Evolutionary conservation across 768 basidiomycete species (phyloP), one percentile per base, ranked within the genome.

Genomic region (Macrolepiota albuminosa): DNA sequence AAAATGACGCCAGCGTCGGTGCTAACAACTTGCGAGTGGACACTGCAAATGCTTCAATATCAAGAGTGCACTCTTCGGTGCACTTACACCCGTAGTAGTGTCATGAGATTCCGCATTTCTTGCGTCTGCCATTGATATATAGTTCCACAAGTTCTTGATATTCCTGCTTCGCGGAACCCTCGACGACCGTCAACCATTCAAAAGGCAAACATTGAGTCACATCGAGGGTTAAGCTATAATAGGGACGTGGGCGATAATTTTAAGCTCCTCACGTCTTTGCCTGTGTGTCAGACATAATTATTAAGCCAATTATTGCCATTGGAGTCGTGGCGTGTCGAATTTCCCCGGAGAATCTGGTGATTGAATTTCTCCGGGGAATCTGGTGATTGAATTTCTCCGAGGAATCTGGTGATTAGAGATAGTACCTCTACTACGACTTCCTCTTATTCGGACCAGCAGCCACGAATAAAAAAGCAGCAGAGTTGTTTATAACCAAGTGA

Each of bases 21-120:
- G 76, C 80, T 26, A 78, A 77, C 61, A 69, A 67, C 42, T 76
- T 76, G 78, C 36, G 75, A 70, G 78, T 39, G 79, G 79, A 52
- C 72, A 71, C 10, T 81, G 79, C 69, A 71, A 74, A 48, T 82
- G 73, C 71, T 76, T 81, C 71, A 80, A 81, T 62, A 81, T 81
- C 69, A 81, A 79, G 81, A 73, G 79, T 48, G 79, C 78, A 6
- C 69, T 79, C 40, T 75, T 79, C 2, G 65, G 74, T 53, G 78
- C 76, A 78, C 78, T 0, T 81, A 81, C 66, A 76, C 76, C 51
- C 81, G 78, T 72, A 76, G 76, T 40, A 16, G 21, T 21, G 21
- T 40, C 63, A 75, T 79, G 76, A 36, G 79, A 37, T 59, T 37
- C 37, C 29, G 33, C 26, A 29, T 34, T 48, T 10, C 1, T 37